Evolutionary conservation across 768 basidiomycete genomes (phyloP), one percentile per base, ranked within the genome.

Genomic region (Amanita rubescens): DNA sequence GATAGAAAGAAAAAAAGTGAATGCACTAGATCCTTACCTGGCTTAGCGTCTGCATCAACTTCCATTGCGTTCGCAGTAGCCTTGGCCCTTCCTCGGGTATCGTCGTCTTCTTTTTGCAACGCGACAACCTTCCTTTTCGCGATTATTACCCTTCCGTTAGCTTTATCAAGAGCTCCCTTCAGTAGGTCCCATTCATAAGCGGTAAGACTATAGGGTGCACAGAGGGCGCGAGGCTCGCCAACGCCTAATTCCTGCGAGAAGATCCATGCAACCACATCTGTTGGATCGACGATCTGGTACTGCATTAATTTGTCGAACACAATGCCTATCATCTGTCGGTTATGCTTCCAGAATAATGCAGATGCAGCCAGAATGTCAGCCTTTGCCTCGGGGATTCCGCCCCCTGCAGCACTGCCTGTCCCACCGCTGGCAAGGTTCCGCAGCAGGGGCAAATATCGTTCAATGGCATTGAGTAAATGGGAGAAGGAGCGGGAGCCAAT

Each of bases 301-400:
- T 98, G 95, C 83, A 98, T 89, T 51, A 98, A 73, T 71, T 99
- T 99, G 75, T 98, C 96, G 57, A 95, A 86, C 7, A 97, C 93
- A 63, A 99, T 94, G 14, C 78, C 77, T 44, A 94, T 75, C 83
- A 94, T 91, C 61, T 97, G 94, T 27, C 79, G 74, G 62, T 88
- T 92, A 60, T 82, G 69, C 58, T 77, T 77, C 94, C 94, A 99
- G 71, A 94, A 98, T 3, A 74, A 67, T 0, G 82, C 80, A 0
- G 86, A 81, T 2, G 84, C 79, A 12, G 75, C 74, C 12, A 97
- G 76, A 56, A 97, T 80, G 59, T 90, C 80, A 35, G 71, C 74
- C 64, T 87, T 81, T 57, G 85, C 80, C 60, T 86, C 80, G 38
- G 69, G 59, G 59, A 72, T 76, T 7, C 76, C 73, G 22, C 64